Percentiles rank a stretch among this genome's conserved stretches.
Evolutionary conservation across 129 eudicot species (phyloP).

Genomic region (Chrysanthemum makinoi): DNA sequence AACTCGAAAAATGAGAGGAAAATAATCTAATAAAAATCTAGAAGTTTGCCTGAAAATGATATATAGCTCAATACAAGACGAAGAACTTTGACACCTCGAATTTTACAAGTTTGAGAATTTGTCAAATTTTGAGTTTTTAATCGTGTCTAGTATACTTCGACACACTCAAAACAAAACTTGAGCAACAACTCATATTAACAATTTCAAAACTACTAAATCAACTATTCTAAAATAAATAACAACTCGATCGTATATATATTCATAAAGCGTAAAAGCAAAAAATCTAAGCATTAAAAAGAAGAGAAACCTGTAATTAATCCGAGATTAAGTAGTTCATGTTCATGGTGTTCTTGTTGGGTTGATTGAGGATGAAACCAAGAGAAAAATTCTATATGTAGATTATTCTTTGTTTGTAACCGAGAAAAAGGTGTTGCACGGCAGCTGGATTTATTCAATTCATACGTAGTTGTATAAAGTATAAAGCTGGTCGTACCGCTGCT

Average conservation of each 20-base stretch:
- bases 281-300: neutral
- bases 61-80: neutral
- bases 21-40: neutral
- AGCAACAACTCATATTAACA: neutral
- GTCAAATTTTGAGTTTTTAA: no score
- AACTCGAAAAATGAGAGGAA: neutral
- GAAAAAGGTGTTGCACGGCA: conserved; percentile 15
- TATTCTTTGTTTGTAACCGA: conserved; percentile 31
- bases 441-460: conserved; percentile 12
- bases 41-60: neutral
- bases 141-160: no score
- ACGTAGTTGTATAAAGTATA: conserved; percentile 16
- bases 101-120: no score
- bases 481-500: conserved; percentile 11
- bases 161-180: no score
- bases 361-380: neutral
- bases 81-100: no score
- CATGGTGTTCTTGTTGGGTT: conserved; percentile 14
- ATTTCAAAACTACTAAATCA: neutral
- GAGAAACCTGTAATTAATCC: neutral
- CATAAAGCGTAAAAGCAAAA: neutral
- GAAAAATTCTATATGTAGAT: neutral
- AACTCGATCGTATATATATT: neutral
- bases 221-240: neutral
- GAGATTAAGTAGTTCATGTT: neutral